Evolutionary conservation across 805 yeast species (phyloP).

Genomic region (Huiozyma sinensis): DNA sequence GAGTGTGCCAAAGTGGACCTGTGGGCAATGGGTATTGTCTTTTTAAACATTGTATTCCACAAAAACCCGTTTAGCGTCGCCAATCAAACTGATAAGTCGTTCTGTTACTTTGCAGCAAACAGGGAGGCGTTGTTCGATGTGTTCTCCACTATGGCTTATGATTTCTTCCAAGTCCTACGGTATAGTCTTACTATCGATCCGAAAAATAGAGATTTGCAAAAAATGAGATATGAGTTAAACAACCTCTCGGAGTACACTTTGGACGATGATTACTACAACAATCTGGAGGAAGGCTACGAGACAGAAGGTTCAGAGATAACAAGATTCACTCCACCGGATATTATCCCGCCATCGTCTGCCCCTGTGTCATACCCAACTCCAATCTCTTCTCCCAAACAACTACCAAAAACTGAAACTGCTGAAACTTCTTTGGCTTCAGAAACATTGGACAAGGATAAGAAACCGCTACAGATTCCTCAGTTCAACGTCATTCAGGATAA

Average conservation of each 20-base stretch:
- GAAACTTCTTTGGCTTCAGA: not conserved
- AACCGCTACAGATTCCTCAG: slow-evolving; percentile 7
- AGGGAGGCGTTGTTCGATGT: slow-evolving; percentile 87
- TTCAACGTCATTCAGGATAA: slow-evolving; percentile 4
- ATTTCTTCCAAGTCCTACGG: slow-evolving; percentile 75
- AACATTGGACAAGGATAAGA: slow-evolving; percentile 1
- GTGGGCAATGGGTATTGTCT: slow-evolving; percentile 82
- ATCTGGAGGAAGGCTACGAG: slow-evolving; percentile 30
- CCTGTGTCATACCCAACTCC: slow-evolving; percentile 26
- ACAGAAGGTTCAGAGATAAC: slow-evolving; percentile 21
- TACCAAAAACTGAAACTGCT: slow-evolving; percentile 10
- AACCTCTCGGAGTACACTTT: slow-evolving; percentile 62
- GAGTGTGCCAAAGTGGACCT: slow-evolving; percentile 76
- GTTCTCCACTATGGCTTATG: slow-evolving; percentile 80
- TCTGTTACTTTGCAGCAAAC: slow-evolving; percentile 74
- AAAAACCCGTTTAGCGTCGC: slow-evolving; percentile 82
- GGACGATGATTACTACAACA: slow-evolving; percentile 57
- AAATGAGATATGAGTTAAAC: slow-evolving; percentile 49
- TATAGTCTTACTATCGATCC: slow-evolving; percentile 79
- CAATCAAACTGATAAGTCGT: slow-evolving; percentile 67
- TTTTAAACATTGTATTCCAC: slow-evolving; percentile 77
- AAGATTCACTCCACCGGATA: slow-evolving; percentile 1
- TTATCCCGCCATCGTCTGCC: slow-evolving; percentile 24
- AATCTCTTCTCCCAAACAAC: slow-evolving; percentile 14
- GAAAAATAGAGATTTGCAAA: slow-evolving; percentile 56